Evolutionary conservation across 495 filamentous ascomycete genomes (phyloP).

Genomic region (Chaetomium fimeti): DNA sequence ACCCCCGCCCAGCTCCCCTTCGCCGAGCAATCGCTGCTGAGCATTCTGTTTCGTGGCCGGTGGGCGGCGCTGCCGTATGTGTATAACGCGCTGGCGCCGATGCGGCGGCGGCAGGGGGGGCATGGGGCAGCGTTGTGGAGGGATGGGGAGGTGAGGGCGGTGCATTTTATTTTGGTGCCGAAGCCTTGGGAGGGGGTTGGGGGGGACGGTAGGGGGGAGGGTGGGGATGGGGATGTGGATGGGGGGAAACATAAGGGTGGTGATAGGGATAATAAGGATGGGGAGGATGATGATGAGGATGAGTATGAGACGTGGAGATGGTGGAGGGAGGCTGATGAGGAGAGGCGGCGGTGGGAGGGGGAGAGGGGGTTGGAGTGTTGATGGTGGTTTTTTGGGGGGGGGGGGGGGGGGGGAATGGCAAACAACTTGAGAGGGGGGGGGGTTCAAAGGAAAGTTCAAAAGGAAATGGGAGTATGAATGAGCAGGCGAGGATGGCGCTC

Average conservation of each 20-base stretch:
- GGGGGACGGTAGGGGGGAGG: background rate
- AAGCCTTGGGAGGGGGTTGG: constrained; percentile 70
- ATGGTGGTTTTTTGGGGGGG: background rate
- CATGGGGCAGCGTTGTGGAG: constrained; percentile 62
- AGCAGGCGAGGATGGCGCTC: too few relatives aligned
- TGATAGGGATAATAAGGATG: background rate
- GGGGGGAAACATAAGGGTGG: background rate
- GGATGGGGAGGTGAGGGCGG: constrained; percentile 71
- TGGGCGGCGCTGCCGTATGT: constrained; percentile 76
- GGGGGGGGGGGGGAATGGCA: too few relatives aligned
- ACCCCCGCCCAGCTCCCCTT: constrained; percentile 57
- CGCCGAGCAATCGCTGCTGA: constrained; percentile 71
- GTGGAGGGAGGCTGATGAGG: constrained; percentile 21
- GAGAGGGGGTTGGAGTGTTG: background rate
- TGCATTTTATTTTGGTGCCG: constrained; percentile 76
- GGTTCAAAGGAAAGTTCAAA: too few relatives aligned
- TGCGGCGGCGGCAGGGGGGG: constrained; percentile 61
- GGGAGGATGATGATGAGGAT: background rate
- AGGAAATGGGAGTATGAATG: too few relatives aligned
- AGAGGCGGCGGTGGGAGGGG: constrained; percentile 19
- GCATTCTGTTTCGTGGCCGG: constrained; percentile 60
- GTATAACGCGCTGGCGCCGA: constrained; percentile 81
- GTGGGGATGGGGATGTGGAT: background rate
- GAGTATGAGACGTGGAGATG: constrained; percentile 13
- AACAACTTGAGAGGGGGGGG: too few relatives aligned